These are phyloP conservation scores for Exobasidium cylindrosporum DNA, from an alignment of 1,284 basidiomycete species.

Conservation along the genomic window DNA sequence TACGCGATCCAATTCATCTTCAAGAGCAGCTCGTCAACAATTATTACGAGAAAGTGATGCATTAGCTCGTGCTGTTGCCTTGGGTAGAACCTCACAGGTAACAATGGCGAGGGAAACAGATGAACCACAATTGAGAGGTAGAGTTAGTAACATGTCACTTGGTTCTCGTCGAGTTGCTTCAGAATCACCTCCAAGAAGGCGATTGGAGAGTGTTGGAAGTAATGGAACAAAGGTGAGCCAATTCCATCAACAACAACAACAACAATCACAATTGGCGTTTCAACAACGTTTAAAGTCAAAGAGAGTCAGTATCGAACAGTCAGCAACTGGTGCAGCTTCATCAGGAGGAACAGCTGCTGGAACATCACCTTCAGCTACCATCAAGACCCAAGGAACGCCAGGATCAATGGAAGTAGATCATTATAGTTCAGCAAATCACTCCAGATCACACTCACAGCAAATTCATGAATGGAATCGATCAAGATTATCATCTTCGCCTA, in stretches of 20 bases:
- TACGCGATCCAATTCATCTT: slow-evolving; percentile 4
- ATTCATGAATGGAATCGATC: slow-evolving; percentile 6
- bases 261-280: too few relatives aligned
- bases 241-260: neutral
- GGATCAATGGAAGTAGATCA: slow-evolving; percentile 22
- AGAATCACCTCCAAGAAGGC: slow-evolving; percentile 10
- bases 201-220: neutral
- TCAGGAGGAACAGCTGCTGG: slow-evolving; percentile 12
- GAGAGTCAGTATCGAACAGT: too few relatives aligned
- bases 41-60: slow-evolving; percentile 17
- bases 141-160: slow-evolving; percentile 9
- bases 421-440: neutral
- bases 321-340: slow-evolving; percentile 9
- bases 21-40: slow-evolving; percentile 14
- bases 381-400: slow-evolving; percentile 42
- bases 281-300: too few relatives aligned
- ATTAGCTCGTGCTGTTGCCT: neutral
- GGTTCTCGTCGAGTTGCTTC: slow-evolving; percentile 9
- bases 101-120: neutral
- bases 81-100: neutral
- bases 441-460: neutral
- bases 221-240: neutral
- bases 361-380: slow-evolving; percentile 39
- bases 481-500: neutral
- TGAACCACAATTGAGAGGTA: slow-evolving; percentile 1